Evolutionary conservation across 1,284 basidiomycete genomes (phyloP), one percentile per base, ranked within the genome.

Genomic region (Sutorius eximius): DNA sequence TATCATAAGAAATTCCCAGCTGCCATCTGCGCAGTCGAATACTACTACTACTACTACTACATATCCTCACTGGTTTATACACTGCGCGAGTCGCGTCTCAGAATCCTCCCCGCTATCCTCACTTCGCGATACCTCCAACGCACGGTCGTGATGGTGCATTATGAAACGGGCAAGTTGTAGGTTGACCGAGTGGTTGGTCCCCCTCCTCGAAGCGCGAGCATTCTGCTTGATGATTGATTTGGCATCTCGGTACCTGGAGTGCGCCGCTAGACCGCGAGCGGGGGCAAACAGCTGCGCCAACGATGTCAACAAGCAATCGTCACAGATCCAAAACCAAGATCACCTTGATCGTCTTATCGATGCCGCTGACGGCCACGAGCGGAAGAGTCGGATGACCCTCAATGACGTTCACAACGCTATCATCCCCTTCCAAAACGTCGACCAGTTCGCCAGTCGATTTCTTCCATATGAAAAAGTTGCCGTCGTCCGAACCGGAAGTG

Each of bases 401-500:
- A 58, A 97, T 83, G 54, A 90, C 86, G 68, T 97, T 98, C 42
- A 96, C 93, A 10, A 95, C 84, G 52, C 75, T 80, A 5, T 79
- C 77, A 63, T 96, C 94, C 37, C 92, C 93, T 74, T 93, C 86
- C 64, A 90, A 87, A 53, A 97, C 86, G 15, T 88, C 90, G 55
- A 84, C 80, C 12, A 95, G 69, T 22, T 74, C 70, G 1, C 82
- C 85, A 5, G 79, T 81, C 13, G 75, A 70, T 68, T 94, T 95
- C 58, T 84, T 76, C 92, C 92, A 98, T 11, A 95, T 77, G 70
- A 97, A 91, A 69, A 86, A 82, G 64, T 89, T 85, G 1, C 88
- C 95, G 65, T 95, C 93, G 67, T 98, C 95, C 0, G 88, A 92
- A 5, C 95, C 95, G n/a, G 90, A 93, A 9, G 84, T 78, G 33